Conservation (phyloP, 768 basidiomycete species). For the Nidularia pulvinata region DNA sequence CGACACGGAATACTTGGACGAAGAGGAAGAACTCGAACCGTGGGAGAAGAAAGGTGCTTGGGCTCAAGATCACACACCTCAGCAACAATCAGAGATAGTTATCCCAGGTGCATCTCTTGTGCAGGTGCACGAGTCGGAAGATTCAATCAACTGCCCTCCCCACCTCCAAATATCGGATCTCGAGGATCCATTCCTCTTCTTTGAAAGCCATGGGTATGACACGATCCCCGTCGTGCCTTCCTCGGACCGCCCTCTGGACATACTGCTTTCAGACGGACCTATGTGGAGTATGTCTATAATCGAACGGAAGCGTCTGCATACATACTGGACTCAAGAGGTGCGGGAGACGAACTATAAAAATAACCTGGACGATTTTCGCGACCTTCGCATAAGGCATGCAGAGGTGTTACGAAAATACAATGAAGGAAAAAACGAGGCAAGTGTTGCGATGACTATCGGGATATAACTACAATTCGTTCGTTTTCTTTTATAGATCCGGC, state of each 20-base stretch:
- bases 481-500: conserved; percentile 42
- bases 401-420: conserved; percentile 33
- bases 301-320: conserved; percentile 46
- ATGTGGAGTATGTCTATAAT: conserved; percentile 54
- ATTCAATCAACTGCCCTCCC: too few species aligned
- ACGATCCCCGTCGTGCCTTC: conserved; percentile 34
- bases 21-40: too few species aligned
- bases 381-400: conserved; percentile 23
- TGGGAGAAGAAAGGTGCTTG: too few species aligned
- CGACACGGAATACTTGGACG: too few species aligned
- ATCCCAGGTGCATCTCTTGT: too few species aligned
- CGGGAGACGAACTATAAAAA: conserved; percentile 20
- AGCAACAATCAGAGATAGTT: too few species aligned
- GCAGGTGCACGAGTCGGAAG: too few species aligned
- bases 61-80: too few species aligned
- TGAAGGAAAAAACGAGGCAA: conserved; percentile 56
- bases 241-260: conserved; percentile 29
- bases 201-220: too few species aligned
- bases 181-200: too few species aligned
- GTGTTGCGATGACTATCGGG: conserved; percentile 5
- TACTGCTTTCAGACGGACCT: conserved; percentile 28
- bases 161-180: too few species aligned
- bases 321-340: conserved; percentile 45
- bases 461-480: not conserved
- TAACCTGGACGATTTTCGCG: conserved; percentile 39